Evolutionary conservation across 768 basidiomycete species (phyloP).

Genomic region (Lactarius trivialis): DNA sequence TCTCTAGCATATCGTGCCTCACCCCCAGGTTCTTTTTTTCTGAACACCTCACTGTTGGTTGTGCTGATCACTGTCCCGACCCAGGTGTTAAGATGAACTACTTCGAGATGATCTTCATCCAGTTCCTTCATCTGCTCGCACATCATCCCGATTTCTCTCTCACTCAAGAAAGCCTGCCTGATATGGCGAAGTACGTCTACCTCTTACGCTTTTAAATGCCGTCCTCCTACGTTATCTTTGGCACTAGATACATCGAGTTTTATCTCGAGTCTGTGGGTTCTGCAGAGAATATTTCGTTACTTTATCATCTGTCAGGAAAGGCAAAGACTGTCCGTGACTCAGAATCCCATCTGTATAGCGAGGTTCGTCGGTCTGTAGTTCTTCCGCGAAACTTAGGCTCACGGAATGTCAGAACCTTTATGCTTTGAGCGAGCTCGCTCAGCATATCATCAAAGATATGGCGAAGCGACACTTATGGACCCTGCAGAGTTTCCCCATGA

Average conservation of each 20-base stretch:
- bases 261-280: slow-evolving; percentile 74
- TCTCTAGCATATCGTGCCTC: slow-evolving; percentile 21
- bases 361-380: slow-evolving; percentile 39
- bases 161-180: slow-evolving; percentile 59
- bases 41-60: neutral
- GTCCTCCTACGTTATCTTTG: slow-evolving; percentile 1
- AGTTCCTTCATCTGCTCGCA: slow-evolving; percentile 79
- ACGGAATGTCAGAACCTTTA: slow-evolving; percentile 66
- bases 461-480: slow-evolving; percentile 63
- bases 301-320: slow-evolving; percentile 77
- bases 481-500: slow-evolving; percentile 72
- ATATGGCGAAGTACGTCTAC: slow-evolving; percentile 68
- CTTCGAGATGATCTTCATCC: slow-evolving; percentile 78
- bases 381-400: neutral
- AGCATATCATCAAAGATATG: slow-evolving; percentile 74
- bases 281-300: slow-evolving; percentile 75
- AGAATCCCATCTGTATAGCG: slow-evolving; percentile 57
- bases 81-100: slow-evolving; percentile 53
- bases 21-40: slow-evolving; percentile 10
- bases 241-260: slow-evolving; percentile 78
- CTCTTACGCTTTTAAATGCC: neutral
- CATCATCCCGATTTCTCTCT: slow-evolving; percentile 90
- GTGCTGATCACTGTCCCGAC: neutral
- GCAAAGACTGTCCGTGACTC: slow-evolving; percentile 84
- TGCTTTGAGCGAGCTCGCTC: slow-evolving; percentile 79